Percentiles rank a stretch among this genome's conserved stretches.
Evolutionary conservation across 345 rosid species (phyloP).

Genomic region (Sisymbrium altissimum): DNA sequence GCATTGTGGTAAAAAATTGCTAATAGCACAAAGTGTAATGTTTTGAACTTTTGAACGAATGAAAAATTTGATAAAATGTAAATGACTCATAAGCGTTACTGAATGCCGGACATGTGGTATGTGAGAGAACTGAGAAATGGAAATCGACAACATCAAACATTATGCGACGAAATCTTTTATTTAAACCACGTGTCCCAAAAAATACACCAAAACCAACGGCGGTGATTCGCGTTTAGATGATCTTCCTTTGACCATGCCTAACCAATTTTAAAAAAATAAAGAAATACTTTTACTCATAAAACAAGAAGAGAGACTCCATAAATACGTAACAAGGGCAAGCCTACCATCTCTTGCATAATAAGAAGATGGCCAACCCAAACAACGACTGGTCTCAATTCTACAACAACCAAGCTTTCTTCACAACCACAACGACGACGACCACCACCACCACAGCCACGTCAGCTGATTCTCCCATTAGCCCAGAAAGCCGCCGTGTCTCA

Average conservation of each 20-base stretch:
- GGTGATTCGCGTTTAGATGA: constrained; percentile 11
- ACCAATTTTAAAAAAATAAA: background rate
- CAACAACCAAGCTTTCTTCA: constrained; percentile 33
- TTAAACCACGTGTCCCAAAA: constrained; percentile 6
- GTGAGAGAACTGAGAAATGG: background rate
- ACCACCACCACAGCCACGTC: constrained; percentile 30
- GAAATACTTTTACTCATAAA: background rate
- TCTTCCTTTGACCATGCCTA: constrained; percentile 29
- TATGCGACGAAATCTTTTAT: constrained; percentile 7
- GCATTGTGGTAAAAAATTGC: too few species aligned
- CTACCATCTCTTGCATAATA: constrained; percentile 7
- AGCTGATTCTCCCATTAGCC: constrained; percentile 15
- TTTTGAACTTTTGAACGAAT: too few species aligned
- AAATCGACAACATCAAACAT: constrained; percentile 12
- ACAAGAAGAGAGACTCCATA: constrained; percentile 10
- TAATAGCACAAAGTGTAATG: too few species aligned
- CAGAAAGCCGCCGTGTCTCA: constrained; percentile 18
- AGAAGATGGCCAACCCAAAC: constrained; percentile 36
- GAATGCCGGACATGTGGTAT: background rate
- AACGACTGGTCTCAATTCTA: constrained; percentile 33
- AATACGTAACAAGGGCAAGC: constrained; percentile 16
- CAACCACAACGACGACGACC: constrained; percentile 33
- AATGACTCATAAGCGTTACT: background rate
- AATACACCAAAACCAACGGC: constrained; percentile 25
- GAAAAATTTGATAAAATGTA: background rate